These are phyloP conservation scores for Penicillium sp. DNA, from an alignment of 2,329 filamentous ascomycete species.

Conservation along the genomic window DNA sequence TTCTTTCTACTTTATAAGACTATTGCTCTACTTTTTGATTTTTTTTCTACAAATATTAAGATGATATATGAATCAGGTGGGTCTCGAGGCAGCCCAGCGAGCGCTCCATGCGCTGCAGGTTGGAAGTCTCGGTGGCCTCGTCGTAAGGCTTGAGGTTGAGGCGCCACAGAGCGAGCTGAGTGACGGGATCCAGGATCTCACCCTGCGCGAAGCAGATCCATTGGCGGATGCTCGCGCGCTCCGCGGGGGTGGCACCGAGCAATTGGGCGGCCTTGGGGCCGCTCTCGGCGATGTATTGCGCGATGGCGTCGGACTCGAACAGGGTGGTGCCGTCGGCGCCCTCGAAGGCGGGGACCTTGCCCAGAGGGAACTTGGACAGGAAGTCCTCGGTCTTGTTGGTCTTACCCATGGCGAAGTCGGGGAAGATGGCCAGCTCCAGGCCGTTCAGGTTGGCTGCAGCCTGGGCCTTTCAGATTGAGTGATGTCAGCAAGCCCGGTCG, in stretches of 20 bases:
- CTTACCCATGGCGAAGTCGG: slow-evolving; percentile 45
- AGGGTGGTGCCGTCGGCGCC: slow-evolving; percentile 51
- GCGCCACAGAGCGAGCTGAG: slow-evolving; percentile 23
- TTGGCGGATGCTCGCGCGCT: slow-evolving; percentile 47
- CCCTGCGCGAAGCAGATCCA: slow-evolving; percentile 50
- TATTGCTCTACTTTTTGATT: too few relatives aligned
- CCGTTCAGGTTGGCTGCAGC: slow-evolving; percentile 41
- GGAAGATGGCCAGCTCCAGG: slow-evolving; percentile 24
- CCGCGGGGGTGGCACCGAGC: slow-evolving; percentile 45
- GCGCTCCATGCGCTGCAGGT: slow-evolving; percentile 23
- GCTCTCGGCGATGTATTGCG: slow-evolving; percentile 49
- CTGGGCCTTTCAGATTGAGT: slow-evolving; percentile 24
- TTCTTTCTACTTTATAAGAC: too few relatives aligned
- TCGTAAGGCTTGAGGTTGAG: slow-evolving; percentile 22
- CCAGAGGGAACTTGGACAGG: slow-evolving; percentile 54
- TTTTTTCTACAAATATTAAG: too few relatives aligned
- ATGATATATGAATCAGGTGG: too few relatives aligned
- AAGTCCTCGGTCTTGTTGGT: slow-evolving; percentile 51
- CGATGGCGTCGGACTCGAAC: slow-evolving; percentile 52
- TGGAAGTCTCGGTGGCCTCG: slow-evolving; percentile 20
- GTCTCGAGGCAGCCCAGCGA: slow-evolving; percentile 22
- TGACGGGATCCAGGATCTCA: slow-evolving; percentile 23
- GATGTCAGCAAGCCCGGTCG: neutral
- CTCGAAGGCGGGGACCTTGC: slow-evolving; percentile 55
- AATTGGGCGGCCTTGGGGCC: slow-evolving; percentile 50